Base-by-base conservation (phyloP, 331 rosid genomes). In the Malus hybrid region DNA sequence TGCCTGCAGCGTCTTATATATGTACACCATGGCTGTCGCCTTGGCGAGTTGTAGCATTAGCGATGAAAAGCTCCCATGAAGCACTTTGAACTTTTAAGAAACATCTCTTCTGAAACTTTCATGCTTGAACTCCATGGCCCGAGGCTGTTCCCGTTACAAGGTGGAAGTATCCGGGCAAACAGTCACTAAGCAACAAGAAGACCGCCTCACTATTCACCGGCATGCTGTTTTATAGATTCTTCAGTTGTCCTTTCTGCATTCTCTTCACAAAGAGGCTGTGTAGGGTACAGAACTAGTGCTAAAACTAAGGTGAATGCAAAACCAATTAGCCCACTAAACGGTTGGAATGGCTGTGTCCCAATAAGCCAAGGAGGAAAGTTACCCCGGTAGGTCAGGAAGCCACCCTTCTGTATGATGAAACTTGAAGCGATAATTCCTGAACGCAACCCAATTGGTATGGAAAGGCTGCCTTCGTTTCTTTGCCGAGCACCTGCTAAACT, bases 321-420 rank as follows among this genome's bases (percentile, higher is more conserved):
- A 67, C 99, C 99, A 83, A 87, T 87, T 71, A 85, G 62, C 69
- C 99, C 97, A 74, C 88, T 87, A 18, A 90, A 86, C 33, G 97
- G 97, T 80, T 95, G 91, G 71, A 87, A 88, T 54, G 90, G 83
- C 76, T 89, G 90, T 31, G 81, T 76, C 75, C 97, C 91, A 15
- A 83, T 83, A 31, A 87, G 19, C 96, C 93, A 94, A 31, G 48
- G 71, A 65, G 90, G 87, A 76, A 80, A 67, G 71, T 77, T 78
- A 15, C 85, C 66, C 29, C 70, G 83, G 70, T 85, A 92, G 70
- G 77, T 83, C 24, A 92, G 60, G 80, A 87, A 75, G 59, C 88
- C 90, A 76, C 97, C 88, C 80, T 56, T 90, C 50, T 86, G 90
- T 82, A 90, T 68, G 62, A 90, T 63, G 75, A 83, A 90, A 84